Percentiles rank a stretch among this genome's conserved stretches.
These are phyloP conservation scores for Gossypium bickii DNA, from an alignment of 345 rosid species.

Conservation along the genomic window DNA sequence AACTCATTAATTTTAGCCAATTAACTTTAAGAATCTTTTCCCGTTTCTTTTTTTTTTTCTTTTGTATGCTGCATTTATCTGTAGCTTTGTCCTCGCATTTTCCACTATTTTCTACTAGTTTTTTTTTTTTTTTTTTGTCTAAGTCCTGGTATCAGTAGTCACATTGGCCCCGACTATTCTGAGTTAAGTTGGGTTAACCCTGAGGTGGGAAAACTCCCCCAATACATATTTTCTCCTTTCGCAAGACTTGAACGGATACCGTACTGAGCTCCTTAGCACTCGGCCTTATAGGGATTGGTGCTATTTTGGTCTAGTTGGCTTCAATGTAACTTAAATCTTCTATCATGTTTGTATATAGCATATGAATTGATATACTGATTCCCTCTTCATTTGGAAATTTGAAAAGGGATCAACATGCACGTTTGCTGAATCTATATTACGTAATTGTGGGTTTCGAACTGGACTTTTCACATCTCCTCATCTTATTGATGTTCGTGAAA, in stretches of 20 bases:
- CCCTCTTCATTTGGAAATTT: slow-evolving; percentile 11
- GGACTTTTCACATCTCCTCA: slow-evolving; percentile 97
- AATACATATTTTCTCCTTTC: neutral
- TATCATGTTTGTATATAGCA: neutral
- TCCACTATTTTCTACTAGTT: neutral
- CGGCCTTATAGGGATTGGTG: neutral
- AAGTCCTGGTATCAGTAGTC: neutral
- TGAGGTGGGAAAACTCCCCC: neutral
- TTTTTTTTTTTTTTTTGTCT: neutral
- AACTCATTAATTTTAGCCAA: neutral
- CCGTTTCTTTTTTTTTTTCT: neutral
- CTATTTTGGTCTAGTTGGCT: neutral
- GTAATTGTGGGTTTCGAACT: slow-evolving; percentile 73
- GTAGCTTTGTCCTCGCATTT: neutral
- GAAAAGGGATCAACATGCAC: slow-evolving; percentile 89
- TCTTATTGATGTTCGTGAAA: slow-evolving; percentile 84
- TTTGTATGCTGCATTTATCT: neutral
- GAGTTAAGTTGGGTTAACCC: neutral
- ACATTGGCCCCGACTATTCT: neutral
- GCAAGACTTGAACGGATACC: neutral
- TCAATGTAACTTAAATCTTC: neutral
- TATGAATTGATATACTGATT: slow-evolving; percentile 13
- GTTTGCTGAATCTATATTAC: slow-evolving; percentile 78
- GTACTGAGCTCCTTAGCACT: neutral
- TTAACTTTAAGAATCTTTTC: neutral